A percentile compares a stretch with the other conserved stretches of the same genome.
phyloP scores from a whole-genome alignment of 2,329 filamentous ascomycete genomes.

The Plectosphaerella sp. region DNA sequence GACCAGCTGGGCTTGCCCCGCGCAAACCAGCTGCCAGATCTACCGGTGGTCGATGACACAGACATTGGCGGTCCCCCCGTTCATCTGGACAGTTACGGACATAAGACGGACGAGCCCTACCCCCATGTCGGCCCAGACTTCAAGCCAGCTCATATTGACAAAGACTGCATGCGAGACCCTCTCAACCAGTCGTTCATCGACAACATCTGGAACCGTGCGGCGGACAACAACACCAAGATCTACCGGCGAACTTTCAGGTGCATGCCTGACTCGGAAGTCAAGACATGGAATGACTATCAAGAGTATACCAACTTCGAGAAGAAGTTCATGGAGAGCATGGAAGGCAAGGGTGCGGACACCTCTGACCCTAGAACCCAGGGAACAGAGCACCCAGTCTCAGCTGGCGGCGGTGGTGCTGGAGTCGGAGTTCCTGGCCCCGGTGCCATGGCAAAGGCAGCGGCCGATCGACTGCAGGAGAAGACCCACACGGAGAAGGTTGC shows the following conservation, averaged over 20 bases:
- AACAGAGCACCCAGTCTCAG: conserved; percentile 10
- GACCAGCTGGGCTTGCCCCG: conserved; percentile 64
- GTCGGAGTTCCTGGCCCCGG: conserved; percentile 37
- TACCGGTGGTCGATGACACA: conserved; percentile 70
- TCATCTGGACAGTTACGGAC: conserved; percentile 48
- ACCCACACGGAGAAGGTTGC: conserved; percentile 19
- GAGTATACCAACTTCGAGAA: conserved; percentile 75
- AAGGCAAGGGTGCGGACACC: conserved; percentile 50
- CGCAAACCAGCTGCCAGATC: conserved; percentile 63
- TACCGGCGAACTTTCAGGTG: conserved; percentile 93
- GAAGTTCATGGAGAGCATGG: conserved; percentile 67
- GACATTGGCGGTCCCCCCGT: conserved; percentile 76
- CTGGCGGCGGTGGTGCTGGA: conserved; percentile 30
- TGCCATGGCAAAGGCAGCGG: conserved; percentile 27
- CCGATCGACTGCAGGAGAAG: conserved; percentile 28
- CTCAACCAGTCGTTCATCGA: conserved; percentile 77
- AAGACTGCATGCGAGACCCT: conserved; percentile 93
- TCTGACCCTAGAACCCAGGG: conserved; percentile 30
- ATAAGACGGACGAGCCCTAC: conserved; percentile 36
- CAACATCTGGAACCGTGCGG: conserved; percentile 81
- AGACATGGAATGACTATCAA: conserved; percentile 89
- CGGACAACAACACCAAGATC: conserved; percentile 92
- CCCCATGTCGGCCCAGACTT: conserved; percentile 64
- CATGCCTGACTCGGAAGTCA: conserved; percentile 93
- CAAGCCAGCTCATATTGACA: conserved; percentile 67